Evolutionary conservation across 257 asterid species (phyloP), one percentile per base, ranked within the genome.

Genomic region (Penstemon barbatus): DNA sequence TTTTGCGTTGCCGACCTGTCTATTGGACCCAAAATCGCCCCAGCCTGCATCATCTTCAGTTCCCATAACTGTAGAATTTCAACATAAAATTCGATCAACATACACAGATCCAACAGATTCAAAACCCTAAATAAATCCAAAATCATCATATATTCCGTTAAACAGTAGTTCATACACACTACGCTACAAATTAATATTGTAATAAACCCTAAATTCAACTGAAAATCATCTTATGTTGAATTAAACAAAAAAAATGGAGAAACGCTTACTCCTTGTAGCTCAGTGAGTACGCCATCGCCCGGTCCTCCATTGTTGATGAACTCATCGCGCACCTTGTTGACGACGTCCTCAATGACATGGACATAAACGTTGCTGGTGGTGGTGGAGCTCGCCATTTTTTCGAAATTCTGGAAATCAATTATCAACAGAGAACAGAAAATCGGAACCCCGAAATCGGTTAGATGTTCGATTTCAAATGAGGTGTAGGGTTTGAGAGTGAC

Each of bases 1-100:
- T 69, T 88, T 4, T 78, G 83, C 15, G 77, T 71, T 6, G 95
- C 65, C 19, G 88, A 81, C 89, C 98, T 84, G 64, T 90, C 96
- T 61, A 84, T 90, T 15, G 98, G 95, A 63, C 89, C 96, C 79
- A 83, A 8, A 44, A 93, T 85, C 0, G 92, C 96, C 49, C 90
- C 98, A 74, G 98, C 96, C 72, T 83, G 86, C 84, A 90, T 85
- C 98, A 93, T 93, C 66, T 93, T 90, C 89, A 78, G 57, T 72
- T 93, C 97, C 98, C 98, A 93, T 13, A 85, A 41, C 97, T 90
- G 84, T 25, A 71, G 39, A 59, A 65, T 66, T 57, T 61, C 73
- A 69, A 62, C 65, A 66, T 54, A 50, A 36, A 7, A 74, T 59
- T 51, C 56, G 9, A 66, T 70, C 76, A 83, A 45, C 73, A 3